Evolutionary conservation across 2,329 filamentous ascomycete genomes (phyloP).

Genomic region (Nannizziopsis barbatae): DNA sequence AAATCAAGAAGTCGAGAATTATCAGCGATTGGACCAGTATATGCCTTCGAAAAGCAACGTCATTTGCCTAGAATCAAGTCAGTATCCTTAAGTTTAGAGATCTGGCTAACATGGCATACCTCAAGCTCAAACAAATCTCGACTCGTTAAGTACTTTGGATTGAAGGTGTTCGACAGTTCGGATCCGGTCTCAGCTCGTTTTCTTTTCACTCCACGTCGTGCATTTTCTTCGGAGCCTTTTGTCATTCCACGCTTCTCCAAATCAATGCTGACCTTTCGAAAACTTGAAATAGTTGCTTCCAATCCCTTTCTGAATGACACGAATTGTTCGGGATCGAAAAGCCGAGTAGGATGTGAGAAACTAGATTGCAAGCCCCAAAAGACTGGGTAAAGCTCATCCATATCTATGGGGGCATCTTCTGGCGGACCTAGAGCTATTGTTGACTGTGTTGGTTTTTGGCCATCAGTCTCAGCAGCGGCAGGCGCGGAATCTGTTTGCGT

Average conservation of each 20-base stretch:
- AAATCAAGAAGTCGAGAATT: slow-evolving; percentile 88
- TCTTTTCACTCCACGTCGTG: slow-evolving; percentile 55
- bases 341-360: slow-evolving; percentile 77
- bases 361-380: slow-evolving; percentile 91
- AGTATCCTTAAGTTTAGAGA: not conserved
- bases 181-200: slow-evolving; percentile 54
- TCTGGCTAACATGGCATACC: slow-evolving; percentile 36
- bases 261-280: slow-evolving; percentile 58
- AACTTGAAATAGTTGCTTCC: slow-evolving; percentile 56
- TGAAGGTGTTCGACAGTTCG: slow-evolving; percentile 64
- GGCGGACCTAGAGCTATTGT: not conserved
- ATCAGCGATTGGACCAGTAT: slow-evolving; percentile 93
- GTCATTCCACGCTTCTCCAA: slow-evolving; percentile 53
- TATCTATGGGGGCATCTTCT: slow-evolving; percentile 43
- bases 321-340: slow-evolving; percentile 65
- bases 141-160: slow-evolving; percentile 97
- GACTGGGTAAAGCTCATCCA: slow-evolving; percentile 68
- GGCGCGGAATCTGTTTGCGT: slow-evolving; percentile 12
- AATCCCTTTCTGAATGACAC: slow-evolving; percentile 52
- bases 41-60: slow-evolving; percentile 86
- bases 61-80: slow-evolving; percentile 55
- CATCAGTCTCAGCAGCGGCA: slow-evolving; percentile 7
- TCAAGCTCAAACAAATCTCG: slow-evolving; percentile 91
- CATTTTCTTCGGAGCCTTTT: slow-evolving; percentile 50
- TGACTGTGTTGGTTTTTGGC: slow-evolving; percentile 11